Conservation (phyloP, 1,284 basidiomycete species). For the Exobasidium rhododendri region DNA sequence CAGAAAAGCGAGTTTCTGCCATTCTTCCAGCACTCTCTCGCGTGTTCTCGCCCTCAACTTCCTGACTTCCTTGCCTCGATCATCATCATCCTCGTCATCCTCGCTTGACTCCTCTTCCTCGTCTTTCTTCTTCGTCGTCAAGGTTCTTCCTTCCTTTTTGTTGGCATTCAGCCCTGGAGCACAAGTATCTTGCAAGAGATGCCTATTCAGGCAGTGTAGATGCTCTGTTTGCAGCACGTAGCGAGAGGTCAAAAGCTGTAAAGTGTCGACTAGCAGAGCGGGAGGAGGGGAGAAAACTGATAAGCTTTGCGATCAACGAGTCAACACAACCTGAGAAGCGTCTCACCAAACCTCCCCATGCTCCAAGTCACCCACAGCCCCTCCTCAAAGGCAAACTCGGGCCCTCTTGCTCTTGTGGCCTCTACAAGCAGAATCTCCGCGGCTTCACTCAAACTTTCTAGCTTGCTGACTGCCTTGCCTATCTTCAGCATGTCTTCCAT, state of each 20-base stretch:
- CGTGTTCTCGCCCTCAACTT: conserved; percentile 5
- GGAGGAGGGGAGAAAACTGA: not conserved
- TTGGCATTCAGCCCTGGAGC: not conserved
- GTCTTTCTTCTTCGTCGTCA: no score
- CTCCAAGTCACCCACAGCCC: conserved; percentile 3
- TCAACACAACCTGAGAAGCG: not conserved
- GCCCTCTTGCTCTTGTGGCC: conserved; percentile 1
- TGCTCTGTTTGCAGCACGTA: conserved; percentile 8
- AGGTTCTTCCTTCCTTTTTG: not conserved
- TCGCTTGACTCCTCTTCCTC: not conserved
- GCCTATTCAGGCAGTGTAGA: not conserved
- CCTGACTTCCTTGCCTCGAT: not conserved
- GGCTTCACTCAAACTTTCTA: conserved; percentile 4
- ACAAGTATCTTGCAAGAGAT: not conserved
- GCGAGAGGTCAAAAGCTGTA: not conserved
- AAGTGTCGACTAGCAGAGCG: not conserved
- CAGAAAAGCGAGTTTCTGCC: not conserved
- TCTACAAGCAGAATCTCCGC: conserved; percentile 3
- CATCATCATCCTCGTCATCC: conserved; percentile 6
- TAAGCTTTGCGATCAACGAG: not conserved
- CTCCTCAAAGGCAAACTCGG: not conserved
- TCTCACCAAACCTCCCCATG: conserved; percentile 6
- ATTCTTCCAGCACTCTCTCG: conserved; percentile 5
- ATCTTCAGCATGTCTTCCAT: not conserved
- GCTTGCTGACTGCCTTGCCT: not conserved